Evolutionary conservation across 495 filamentous ascomycete species (phyloP), one percentile per base, ranked within the genome.

Genomic region (Penicillium pancosmium): DNA sequence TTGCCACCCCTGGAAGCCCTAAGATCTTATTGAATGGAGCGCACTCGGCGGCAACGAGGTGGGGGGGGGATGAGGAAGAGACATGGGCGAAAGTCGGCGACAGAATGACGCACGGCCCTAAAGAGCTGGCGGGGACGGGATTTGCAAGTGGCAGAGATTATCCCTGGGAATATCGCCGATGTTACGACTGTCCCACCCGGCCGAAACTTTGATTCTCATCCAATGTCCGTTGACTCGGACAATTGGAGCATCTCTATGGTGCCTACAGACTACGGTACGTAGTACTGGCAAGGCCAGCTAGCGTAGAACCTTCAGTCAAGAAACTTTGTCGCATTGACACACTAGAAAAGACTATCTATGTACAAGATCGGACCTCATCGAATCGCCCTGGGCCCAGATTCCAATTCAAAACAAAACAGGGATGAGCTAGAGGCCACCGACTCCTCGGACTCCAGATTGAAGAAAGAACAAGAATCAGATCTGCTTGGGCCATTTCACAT

Each of bases 201-300:
- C 56, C 61, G 52, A 63, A 63, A 63, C 52, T 19, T 59, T 52
- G 61, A 62, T 57, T 27, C 9, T 13, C 9, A 48, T 23, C 21
- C 19, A n/a, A 27, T 23, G 10, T 48, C 46, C 11, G 19, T 23
- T 25, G 8, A 8, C 19, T 48, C 46, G 46, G 46, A 48, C 11
- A 48, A 48, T 48, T 48, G 46, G n/a, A 46, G 16, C 41, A 13
- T 38, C 10, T 38, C 15, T n/a, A 12, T 4, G 23, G 23, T 23
- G 23, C 23, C 23, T 23, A 23, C 23, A 23, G 23, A 23, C 2
- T 23, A 23, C 23, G 23, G 2, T 23, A 23, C 23, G 23, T 23
- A 23, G 23, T 23, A 23, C 27, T 31, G 5, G 27, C 27, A 31
- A 31, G 27, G 27, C 27, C 27, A 31, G 27, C 27, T 38, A 13